Base-by-base conservation (phyloP, 2,329 filamentous ascomycete species). In the Cladosporium austrohemisphaericum region DNA sequence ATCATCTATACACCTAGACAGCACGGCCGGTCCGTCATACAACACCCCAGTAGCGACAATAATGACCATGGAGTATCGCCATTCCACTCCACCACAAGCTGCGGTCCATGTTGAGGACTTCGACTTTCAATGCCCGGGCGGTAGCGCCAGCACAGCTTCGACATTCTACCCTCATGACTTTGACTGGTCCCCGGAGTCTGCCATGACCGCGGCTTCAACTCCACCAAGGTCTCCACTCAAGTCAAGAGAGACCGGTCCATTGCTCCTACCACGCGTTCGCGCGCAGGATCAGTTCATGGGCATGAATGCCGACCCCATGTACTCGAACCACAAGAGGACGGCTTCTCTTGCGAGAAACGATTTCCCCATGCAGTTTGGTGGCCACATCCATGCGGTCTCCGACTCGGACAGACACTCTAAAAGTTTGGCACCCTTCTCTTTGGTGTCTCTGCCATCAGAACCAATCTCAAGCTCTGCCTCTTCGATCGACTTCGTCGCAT, bases 81-180 rank as follows among this genome's bases (percentile, higher is more conserved):
- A 74, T 48, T 62, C 69, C 52, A 76, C 73, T 43, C 73, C 73
- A 23, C 71, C 72, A 28, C 40, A 26, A 6, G 61, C 64, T 29
- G 58, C 65, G 36, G 58, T 67, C 49, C 59, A 58, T n/a, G 41
- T 54, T 20, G 56, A 57, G 40, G 55, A 55, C 29, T 61, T 55
- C 48, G 54, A 56, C 36, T 43, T 57, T 41, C 59, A 55, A 43
- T 64, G 59, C 56, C 57, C 60, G 25, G 59, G 57, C 44, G 63
- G 62, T 52, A 66, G 62, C 51, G 62, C 58, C 10, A 60, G 63
- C 52, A 63, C 61, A 10, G 47, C 54, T 32, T 55, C 57, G 10
- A 59, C 61, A n/a, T 61, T 52, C 44, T 58, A 56, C 28, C 52
- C 50, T 23, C 49, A 59, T 32, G 38, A 41, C n/a, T n/a, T n/a